A percentile compares a stretch with the other conserved stretches of the same genome.
phyloP scores from a whole-genome alignment of 169 alveolate species.

The Babesia caballi region DNA sequence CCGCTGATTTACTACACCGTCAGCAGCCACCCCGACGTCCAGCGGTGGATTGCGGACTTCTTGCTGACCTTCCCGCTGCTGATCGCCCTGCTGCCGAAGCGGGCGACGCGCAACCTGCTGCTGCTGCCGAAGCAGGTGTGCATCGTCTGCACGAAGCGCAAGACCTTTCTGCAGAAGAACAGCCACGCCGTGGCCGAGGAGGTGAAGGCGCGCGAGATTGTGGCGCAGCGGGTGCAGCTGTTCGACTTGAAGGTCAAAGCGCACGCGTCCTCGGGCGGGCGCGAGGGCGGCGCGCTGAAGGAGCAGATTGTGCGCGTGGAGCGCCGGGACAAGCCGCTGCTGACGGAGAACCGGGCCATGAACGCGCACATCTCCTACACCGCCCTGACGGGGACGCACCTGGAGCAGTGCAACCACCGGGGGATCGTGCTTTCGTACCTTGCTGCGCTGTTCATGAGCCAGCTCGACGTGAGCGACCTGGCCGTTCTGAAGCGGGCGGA shows the following conservation, averaged over 20 bases:
- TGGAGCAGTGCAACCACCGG: conserved; percentile 50
- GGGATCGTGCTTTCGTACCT: conserved; percentile 50
- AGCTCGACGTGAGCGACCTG: conserved; percentile 11
- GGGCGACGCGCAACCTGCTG: conserved; percentile 15
- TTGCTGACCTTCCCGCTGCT: conserved; percentile 58
- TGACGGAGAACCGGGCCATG: conserved; percentile 45
- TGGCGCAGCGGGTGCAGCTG: not conserved
- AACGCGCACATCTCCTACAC: conserved; percentile 30
- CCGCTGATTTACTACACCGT: conserved; percentile 38
- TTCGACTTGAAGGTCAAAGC: not conserved
- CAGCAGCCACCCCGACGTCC: conserved; percentile 23
- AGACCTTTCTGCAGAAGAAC: conserved; percentile 1
- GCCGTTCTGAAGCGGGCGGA: conserved; percentile 17
- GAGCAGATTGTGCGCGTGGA: not conserved
- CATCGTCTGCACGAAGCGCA: conserved; percentile 49
- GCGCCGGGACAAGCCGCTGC: conserved; percentile 37
- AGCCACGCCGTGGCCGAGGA: conserved; percentile 2
- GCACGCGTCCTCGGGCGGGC: not conserved
- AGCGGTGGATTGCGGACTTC: not conserved
- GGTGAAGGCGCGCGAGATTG: not conserved
- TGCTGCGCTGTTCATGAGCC: conserved; percentile 36
- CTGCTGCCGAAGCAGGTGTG: conserved; percentile 58
- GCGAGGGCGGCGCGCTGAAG: not conserved
- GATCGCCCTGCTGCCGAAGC: conserved; percentile 47
- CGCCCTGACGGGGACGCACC: conserved; percentile 27